A percentile compares a stretch with the other conserved stretches of the same genome.
Evolutionary conservation across 2,329 filamentous ascomycete species (phyloP).

Genomic region (Coleophoma eucalyptorum): DNA sequence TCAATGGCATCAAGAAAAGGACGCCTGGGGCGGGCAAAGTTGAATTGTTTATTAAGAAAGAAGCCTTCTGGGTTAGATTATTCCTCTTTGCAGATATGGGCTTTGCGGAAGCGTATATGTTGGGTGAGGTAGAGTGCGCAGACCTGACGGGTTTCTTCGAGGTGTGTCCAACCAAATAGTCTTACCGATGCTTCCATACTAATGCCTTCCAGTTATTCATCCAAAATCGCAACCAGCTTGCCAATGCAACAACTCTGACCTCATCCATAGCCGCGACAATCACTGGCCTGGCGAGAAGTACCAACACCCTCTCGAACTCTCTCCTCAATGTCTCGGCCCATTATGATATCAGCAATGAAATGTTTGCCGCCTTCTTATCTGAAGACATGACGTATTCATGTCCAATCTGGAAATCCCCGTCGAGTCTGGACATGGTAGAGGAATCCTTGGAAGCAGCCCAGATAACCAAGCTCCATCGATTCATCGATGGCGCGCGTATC

Average conservation of each 20-base stretch:
- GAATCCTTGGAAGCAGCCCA: conserved; percentile 65
- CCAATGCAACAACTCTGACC: conserved; percentile 59
- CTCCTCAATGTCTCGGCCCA: conserved; percentile 67
- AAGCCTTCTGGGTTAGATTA: conserved; percentile 67
- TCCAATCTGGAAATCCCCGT: conserved; percentile 55
- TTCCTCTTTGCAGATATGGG: conserved; percentile 72
- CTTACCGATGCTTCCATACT: conserved; percentile 9
- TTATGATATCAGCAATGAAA: conserved; percentile 73
- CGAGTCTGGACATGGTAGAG: conserved; percentile 33
- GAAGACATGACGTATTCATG: conserved; percentile 77
- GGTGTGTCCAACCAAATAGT: conserved; percentile 31
- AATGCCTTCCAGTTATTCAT: conserved; percentile 58
- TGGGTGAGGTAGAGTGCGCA: conserved; percentile 64
- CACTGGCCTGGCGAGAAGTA: conserved; percentile 51
- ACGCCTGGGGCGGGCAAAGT: conserved; percentile 36
- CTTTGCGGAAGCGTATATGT: conserved; percentile 64
- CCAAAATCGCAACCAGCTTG: conserved; percentile 58
- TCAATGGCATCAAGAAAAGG: conserved; percentile 34
- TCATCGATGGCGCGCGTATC: conserved; percentile 62
- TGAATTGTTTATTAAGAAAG: conserved; percentile 57
- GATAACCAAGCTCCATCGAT: conserved; percentile 60
- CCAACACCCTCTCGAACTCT: conserved; percentile 54
- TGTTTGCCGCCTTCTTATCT: conserved; percentile 71
- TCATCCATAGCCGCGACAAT: conserved; percentile 56
- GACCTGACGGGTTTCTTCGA: conserved; percentile 67